Percentiles rank a stretch among this genome's conserved stretches.
These are phyloP conservation scores for Ceratocystis albifundus DNA, from an alignment of 2,329 filamentous ascomycete species.

Conservation along the genomic window DNA sequence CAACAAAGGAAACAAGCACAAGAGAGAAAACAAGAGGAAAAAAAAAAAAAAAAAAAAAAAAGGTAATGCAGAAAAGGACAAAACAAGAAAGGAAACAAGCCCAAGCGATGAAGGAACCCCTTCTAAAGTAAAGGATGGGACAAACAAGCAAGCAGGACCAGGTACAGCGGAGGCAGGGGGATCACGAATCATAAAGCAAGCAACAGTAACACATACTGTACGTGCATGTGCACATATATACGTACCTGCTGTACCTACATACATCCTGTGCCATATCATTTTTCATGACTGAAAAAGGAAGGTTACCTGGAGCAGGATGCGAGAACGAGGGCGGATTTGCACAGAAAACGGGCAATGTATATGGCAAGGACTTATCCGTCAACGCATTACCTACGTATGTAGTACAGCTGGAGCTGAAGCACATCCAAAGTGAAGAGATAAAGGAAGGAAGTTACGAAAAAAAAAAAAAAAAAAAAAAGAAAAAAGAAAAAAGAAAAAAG, in stretches of 20 bases:
- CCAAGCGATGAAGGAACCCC: neutral
- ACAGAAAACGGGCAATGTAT: neutral
- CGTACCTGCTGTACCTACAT: neutral
- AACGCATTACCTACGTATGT: neutral
- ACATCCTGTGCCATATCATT: neutral
- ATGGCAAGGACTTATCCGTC: neutral
- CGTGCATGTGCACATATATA: neutral
- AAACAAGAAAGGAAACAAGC: slow-evolving; percentile 22
- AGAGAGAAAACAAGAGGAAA: slow-evolving; percentile 15
- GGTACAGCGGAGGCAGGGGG: neutral
- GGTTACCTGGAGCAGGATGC: neutral
- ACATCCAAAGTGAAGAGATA: neutral
- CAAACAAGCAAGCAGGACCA: neutral
- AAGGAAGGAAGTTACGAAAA: neutral
- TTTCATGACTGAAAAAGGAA: neutral
- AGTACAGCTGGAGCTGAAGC: neutral
- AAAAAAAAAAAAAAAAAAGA: neutral
- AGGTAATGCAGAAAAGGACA: slow-evolving; percentile 19
- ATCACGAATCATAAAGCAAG: neutral
- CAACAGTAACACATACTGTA: neutral
- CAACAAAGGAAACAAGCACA: slow-evolving; percentile 14
- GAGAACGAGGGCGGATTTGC: neutral
- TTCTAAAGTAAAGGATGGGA: neutral
- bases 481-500: neutral
- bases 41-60: slow-evolving; percentile 17